phyloP scores from a whole-genome alignment of 2,329 filamentous ascomycete species.

The Paraphoma sp. region DNA sequence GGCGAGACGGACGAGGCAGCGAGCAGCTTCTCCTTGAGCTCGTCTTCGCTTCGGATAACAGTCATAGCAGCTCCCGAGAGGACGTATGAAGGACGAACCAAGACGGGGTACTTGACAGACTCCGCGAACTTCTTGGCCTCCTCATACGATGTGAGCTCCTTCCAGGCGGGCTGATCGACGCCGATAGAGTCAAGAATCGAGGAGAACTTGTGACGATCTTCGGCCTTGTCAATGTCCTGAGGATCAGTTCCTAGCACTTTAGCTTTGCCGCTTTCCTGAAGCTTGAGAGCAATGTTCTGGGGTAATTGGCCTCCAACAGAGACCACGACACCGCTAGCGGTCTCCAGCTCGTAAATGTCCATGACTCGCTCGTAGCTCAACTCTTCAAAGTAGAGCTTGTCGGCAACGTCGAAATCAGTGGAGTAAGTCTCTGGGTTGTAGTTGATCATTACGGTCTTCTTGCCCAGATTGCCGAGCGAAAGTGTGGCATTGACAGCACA shows the following conservation, averaged over 20 bases:
- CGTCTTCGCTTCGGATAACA: conserved; percentile 84
- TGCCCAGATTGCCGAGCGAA: conserved; percentile 81
- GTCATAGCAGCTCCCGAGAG: conserved; percentile 98
- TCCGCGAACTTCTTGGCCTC: conserved; percentile 89
- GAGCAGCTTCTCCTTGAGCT: conserved; percentile 93
- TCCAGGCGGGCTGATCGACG: conserved; percentile 97
- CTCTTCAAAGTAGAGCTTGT: conserved; percentile 96
- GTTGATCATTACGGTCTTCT: conserved; percentile 99
- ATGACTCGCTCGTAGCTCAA: conserved; percentile 96
- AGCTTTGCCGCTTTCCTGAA: conserved; percentile 89
- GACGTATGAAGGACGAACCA: conserved; percentile 94
- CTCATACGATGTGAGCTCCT: conserved; percentile 88
- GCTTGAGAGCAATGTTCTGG: conserved; percentile 93
- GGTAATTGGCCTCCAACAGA: conserved; percentile 95
- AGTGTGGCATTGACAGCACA: conserved; percentile 91
- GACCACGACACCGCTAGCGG: conserved; percentile 84
- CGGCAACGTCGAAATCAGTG: conserved; percentile 88
- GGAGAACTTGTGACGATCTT: conserved; percentile 98
- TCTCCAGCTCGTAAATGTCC: conserved; percentile 97
- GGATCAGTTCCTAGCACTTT: conserved; percentile 93
- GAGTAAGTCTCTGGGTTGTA: conserved; percentile 79
- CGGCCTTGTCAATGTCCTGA: conserved; percentile 94
- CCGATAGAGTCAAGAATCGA: conserved; percentile 96
- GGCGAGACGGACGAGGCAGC: conserved; percentile 90
- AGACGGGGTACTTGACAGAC: conserved; percentile 87